Percentiles rank a stretch among this genome's conserved stretches.
Evolutionary conservation across 768 basidiomycete genomes (phyloP).

Genomic region (Boletus insuetus): DNA sequence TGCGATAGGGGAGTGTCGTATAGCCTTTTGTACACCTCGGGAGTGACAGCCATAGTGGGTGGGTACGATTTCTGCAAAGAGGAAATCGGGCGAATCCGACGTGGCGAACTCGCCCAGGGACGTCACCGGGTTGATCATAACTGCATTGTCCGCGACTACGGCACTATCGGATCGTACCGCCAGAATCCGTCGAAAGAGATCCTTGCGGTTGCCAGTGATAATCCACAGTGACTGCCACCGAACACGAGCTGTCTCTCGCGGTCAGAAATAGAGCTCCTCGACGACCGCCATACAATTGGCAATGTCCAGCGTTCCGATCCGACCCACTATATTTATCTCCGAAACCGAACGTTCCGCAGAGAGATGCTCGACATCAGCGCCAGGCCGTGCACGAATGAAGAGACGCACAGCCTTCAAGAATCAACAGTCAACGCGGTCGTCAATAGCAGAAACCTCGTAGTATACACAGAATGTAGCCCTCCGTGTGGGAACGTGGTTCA

Average conservation of each 20-base stretch:
- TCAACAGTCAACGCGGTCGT: conserved; percentile 30
- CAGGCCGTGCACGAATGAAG: not conserved
- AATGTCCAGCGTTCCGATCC: conserved; percentile 61
- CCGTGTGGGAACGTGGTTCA: conserved; percentile 52
- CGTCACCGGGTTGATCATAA: conserved; percentile 54
- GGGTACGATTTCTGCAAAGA: conserved; percentile 35
- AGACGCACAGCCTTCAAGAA: conserved; percentile 42
- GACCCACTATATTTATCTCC: conserved; percentile 34
- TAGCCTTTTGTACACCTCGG: conserved; percentile 33
- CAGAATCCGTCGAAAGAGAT: not conserved
- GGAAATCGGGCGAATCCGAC: conserved; percentile 67
- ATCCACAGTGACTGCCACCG: too few species aligned
- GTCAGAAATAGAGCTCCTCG: conserved; percentile 45
- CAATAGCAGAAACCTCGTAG: conserved; percentile 39
- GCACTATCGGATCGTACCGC: not conserved
- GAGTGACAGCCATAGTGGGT: not conserved
- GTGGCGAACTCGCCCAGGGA: conserved; percentile 34
- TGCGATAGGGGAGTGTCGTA: conserved; percentile 46
- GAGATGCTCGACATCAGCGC: not conserved
- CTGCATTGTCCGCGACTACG: conserved; percentile 52
- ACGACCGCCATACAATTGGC: conserved; percentile 42
- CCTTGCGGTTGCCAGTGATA: conserved; percentile 46
- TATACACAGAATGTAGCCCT: conserved; percentile 50
- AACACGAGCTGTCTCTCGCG: conserved; percentile 35
- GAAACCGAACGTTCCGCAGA: conserved; percentile 46